Conservation (phyloP, 352 stramenopile genomes). For the Thalassiosira oceanica region DNA sequence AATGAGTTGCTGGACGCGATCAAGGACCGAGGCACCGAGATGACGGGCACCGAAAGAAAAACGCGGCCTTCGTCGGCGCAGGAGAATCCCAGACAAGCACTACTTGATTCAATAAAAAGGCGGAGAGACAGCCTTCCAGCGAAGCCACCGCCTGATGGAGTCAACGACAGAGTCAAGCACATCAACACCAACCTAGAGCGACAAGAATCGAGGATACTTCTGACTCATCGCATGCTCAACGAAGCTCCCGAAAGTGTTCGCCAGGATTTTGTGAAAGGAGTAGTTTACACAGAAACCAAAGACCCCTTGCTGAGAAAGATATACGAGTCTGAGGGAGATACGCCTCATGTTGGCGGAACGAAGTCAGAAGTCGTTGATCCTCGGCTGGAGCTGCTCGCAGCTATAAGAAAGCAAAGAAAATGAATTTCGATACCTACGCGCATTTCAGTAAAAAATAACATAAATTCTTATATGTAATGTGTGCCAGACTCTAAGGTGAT, state of each 20-base stretch:
- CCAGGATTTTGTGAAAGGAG: conserved; percentile 66
- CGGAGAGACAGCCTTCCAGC: conserved; percentile 8
- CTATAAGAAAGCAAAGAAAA: conserved; percentile 13
- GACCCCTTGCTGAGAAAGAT: conserved; percentile 66
- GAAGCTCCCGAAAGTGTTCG: conserved; percentile 58
- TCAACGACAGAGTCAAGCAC: conserved; percentile 16
- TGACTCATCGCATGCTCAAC: conserved; percentile 76
- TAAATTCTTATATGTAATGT: no score
- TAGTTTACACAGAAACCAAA: conserved; percentile 55
- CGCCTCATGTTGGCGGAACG: conserved; percentile 6
- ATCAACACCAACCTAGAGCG: conserved; percentile 23
- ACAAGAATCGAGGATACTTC: conserved; percentile 63
- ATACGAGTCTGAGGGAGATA: conserved; percentile 60
- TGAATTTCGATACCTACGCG: no score
- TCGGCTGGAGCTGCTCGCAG: conserved; percentile 23
- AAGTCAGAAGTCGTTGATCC: conserved; percentile 18
- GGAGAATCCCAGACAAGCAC: conserved; percentile 23
- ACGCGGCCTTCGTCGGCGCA: not conserved
- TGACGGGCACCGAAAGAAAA: not conserved
- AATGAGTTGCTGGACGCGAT: conserved; percentile 18
- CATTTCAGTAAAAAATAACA: no score
- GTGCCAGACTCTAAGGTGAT: no score
- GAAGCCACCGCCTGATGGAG: conserved; percentile 21
- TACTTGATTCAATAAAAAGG: conserved; percentile 36
- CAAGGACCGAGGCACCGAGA: conserved; percentile 9